Percentiles rank a stretch among this genome's conserved stretches.
Conservation (phyloP, 805 yeast species). For the Spathaspora boniae region DNA sequence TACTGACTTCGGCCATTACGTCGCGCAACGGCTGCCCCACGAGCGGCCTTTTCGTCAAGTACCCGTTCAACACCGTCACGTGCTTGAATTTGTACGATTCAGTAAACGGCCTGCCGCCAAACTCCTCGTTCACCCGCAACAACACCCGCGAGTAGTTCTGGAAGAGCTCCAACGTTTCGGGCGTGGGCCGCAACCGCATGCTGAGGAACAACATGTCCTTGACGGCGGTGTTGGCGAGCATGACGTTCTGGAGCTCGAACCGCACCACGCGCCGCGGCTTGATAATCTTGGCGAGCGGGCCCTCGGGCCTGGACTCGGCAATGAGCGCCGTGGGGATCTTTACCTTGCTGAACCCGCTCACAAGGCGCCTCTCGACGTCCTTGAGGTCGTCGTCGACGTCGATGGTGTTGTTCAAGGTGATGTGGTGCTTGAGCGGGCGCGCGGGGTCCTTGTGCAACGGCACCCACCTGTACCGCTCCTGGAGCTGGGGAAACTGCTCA, state of each 20-base stretch:
- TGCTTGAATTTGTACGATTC: neutral
- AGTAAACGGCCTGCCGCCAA: neutral
- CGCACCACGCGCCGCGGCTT: neutral
- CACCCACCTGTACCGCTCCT: slow-evolving; percentile 3
- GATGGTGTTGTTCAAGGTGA: slow-evolving; percentile 1
- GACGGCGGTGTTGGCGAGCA: no score
- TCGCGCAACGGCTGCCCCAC: neutral
- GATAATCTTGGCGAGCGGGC: neutral
- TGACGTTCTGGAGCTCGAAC: neutral
- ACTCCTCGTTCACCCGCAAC: no score
- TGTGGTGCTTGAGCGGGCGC: slow-evolving; percentile 5
- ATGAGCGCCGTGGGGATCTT: no score
- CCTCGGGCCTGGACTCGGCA: no score
- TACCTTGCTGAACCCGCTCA: neutral
- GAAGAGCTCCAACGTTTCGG: neutral
- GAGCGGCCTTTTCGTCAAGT: neutral
- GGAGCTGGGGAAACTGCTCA: slow-evolving; percentile 1
- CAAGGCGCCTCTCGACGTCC: no score
- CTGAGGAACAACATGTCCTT: neutral
- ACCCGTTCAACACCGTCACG: slow-evolving; percentile 1
- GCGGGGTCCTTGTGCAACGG: slow-evolving; percentile 1
- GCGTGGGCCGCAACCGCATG: slow-evolving; percentile 1
- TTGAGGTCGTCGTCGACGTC: neutral
- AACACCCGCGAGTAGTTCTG: no score
- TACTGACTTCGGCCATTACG: neutral